Percentiles rank a stretch among this genome's conserved stretches.
Conservation (phyloP, 352 stramenopile genomes). For the Salisapilia sapeloensis region DNA sequence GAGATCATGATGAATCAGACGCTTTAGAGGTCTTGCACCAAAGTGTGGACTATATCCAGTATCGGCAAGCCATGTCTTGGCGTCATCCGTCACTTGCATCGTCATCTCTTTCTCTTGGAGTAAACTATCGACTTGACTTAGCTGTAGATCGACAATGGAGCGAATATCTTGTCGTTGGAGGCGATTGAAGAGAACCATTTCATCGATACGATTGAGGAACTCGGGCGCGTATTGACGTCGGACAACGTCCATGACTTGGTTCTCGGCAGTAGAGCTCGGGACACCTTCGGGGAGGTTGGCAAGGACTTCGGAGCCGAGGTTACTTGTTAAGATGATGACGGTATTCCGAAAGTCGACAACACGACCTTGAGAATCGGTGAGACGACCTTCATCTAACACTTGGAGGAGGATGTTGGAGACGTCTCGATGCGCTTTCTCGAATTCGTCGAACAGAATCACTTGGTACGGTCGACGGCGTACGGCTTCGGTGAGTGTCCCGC, state of each 20-base stretch:
- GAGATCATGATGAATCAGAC: constrained; percentile 91
- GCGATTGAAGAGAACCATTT: constrained; percentile 95
- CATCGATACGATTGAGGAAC: constrained; percentile 98
- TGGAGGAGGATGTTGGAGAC: constrained; percentile 96
- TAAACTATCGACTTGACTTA: constrained; percentile 79
- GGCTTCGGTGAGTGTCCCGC: constrained; percentile 91
- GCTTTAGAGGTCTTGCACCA: constrained; percentile 92
- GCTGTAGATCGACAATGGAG: constrained; percentile 90
- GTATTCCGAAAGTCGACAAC: constrained; percentile 96
- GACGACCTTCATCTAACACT: constrained; percentile 65
- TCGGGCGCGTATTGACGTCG: constrained; percentile 92
- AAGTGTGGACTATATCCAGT: constrained; percentile 92
- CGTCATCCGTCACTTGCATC: constrained; percentile 79
- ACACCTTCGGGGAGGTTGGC: constrained; percentile 29
- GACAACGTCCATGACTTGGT: constrained; percentile 81
- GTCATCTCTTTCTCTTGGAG: constrained; percentile 86
- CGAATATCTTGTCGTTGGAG: constrained; percentile 84
- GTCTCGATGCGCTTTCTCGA: constrained; percentile 95
- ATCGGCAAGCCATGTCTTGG: constrained; percentile 86
- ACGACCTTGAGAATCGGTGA: constrained; percentile 92
- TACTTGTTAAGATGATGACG: constrained; percentile 96
- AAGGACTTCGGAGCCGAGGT: constrained; percentile 89
- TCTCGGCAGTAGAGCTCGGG: constrained; percentile 39
- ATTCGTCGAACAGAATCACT: constrained; percentile 95
- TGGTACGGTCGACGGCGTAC: constrained; percentile 89